Conservation (phyloP, 2,329 filamentous ascomycete species). For the Aspergillus fijiensis region DNA sequence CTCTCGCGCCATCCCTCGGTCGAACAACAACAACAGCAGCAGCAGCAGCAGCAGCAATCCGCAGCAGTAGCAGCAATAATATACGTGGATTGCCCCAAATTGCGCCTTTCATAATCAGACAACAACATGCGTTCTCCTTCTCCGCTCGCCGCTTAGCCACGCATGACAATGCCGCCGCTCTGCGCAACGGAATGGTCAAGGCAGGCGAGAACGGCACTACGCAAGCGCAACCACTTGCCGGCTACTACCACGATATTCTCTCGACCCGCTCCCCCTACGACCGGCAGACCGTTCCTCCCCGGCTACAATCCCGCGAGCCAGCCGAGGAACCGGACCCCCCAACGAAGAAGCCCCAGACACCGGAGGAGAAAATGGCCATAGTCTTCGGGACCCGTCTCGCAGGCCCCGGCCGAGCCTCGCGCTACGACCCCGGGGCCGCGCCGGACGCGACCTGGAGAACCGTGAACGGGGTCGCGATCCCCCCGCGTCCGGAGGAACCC, state of each 20-base stretch:
- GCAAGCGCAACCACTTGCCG: slow-evolving; percentile 44
- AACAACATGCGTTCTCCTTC: slow-evolving; percentile 22
- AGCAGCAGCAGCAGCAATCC: background rate
- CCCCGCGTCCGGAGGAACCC: slow-evolving; percentile 81
- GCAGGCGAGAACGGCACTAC: slow-evolving; percentile 11
- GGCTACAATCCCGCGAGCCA: slow-evolving; percentile 18
- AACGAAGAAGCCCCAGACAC: slow-evolving; percentile 24
- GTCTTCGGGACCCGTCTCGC: slow-evolving; percentile 80
- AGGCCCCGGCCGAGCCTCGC: slow-evolving; percentile 66
- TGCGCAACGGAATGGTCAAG: slow-evolving; percentile 9
- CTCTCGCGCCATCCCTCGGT: slow-evolving; percentile 20
- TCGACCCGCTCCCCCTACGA: slow-evolving; percentile 29
- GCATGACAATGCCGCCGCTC: slow-evolving; percentile 17
- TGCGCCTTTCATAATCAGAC: slow-evolving; percentile 11
- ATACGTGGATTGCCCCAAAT: background rate
- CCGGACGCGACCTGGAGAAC: slow-evolving; percentile 56
- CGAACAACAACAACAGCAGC: slow-evolving; percentile 1
- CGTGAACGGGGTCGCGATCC: slow-evolving; percentile 77
- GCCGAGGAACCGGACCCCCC: slow-evolving; percentile 20
- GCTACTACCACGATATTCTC: slow-evolving; percentile 48
- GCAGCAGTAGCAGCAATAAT: background rate
- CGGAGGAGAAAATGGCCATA: slow-evolving; percentile 58
- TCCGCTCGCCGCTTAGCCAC: slow-evolving; percentile 23
- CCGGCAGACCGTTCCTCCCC: slow-evolving; percentile 21
- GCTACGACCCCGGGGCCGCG: slow-evolving; percentile 55